A percentile compares a stretch with the other conserved stretches of the same genome.
Conservation (phyloP, 2,329 filamentous ascomycete genomes). For the Fusarium sp. region DNA sequence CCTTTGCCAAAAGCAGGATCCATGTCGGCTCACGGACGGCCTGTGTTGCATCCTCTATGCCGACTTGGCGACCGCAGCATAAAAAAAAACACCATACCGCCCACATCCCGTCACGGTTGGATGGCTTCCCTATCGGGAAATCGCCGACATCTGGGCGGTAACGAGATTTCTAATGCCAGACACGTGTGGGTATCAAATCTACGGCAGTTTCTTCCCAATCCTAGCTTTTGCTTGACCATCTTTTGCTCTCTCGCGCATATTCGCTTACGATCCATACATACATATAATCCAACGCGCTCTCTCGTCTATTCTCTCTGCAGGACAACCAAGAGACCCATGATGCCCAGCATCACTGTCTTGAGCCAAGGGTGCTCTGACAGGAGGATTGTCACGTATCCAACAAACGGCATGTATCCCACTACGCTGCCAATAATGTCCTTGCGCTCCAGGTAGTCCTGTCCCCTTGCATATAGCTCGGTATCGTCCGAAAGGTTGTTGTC, state of each 20-base stretch:
- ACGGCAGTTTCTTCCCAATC: constrained; percentile 10
- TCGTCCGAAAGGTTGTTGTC: constrained; percentile 97
- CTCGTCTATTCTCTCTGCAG: constrained; percentile 82
- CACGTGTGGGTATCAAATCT: constrained; percentile 26
- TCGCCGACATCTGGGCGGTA: constrained; percentile 22
- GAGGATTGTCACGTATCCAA: constrained; percentile 97
- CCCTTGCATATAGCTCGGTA: constrained; percentile 85
- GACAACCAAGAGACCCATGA: constrained; percentile 95
- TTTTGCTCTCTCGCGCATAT: background rate
- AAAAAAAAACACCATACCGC: background rate
- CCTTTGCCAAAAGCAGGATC: background rate
- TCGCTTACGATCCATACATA: constrained; percentile 1
- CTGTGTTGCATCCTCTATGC: constrained; percentile 13
- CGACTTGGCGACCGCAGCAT: constrained; percentile 7
- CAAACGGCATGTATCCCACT: constrained; percentile 90
- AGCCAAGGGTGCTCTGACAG: constrained; percentile 96
- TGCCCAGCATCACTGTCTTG: constrained; percentile 92
- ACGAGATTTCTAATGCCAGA: constrained; percentile 4
- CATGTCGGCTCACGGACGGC: constrained; percentile 1
- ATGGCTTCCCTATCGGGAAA: constrained; percentile 11
- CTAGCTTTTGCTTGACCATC: background rate
- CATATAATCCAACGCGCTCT: constrained; percentile 1
- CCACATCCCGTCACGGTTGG: background rate
- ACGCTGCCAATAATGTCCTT: constrained; percentile 95
- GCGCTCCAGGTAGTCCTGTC: constrained; percentile 88